Evolutionary conservation across 2,329 filamentous ascomycete genomes (phyloP).

Genomic region (Malbranchea zuffiana): DNA sequence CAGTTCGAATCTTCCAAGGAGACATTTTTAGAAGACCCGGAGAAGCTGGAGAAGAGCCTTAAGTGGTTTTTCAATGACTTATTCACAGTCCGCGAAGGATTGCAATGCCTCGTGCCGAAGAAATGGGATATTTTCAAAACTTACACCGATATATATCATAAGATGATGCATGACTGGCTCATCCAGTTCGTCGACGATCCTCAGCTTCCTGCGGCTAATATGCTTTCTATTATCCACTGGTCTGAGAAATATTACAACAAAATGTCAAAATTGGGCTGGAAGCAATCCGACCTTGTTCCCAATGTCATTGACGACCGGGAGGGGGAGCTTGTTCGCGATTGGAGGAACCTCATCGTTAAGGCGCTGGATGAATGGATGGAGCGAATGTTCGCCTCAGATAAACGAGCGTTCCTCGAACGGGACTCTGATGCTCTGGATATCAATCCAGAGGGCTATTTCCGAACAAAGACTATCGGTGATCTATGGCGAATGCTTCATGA

Average conservation of each 20-base stretch:
- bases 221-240: slow-evolving; percentile 88
- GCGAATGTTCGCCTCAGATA: slow-evolving; percentile 74
- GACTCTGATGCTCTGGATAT: slow-evolving; percentile 71
- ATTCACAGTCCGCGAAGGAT: slow-evolving; percentile 85
- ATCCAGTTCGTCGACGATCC: slow-evolving; percentile 72
- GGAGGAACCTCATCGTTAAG: slow-evolving; percentile 87
- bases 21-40: slow-evolving; percentile 72
- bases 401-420: slow-evolving; percentile 67
- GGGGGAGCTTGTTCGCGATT: slow-evolving; percentile 81
- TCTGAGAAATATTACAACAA: slow-evolving; percentile 92
- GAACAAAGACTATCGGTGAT: slow-evolving; percentile 82
- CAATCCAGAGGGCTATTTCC: slow-evolving; percentile 81
- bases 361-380: slow-evolving; percentile 97
- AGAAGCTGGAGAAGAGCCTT: slow-evolving; percentile 72
- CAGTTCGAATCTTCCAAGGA: slow-evolving; percentile 63
- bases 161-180: slow-evolving; percentile 90
- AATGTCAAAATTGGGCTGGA: slow-evolving; percentile 80
- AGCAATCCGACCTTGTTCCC: slow-evolving; percentile 62
- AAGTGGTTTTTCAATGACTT: slow-evolving; percentile 98
- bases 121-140: slow-evolving; percentile 94
- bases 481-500: slow-evolving; percentile 97
- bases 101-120: slow-evolving; percentile 83
- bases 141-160: slow-evolving; percentile 83
- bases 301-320: slow-evolving; percentile 87
- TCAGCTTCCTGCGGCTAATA: slow-evolving; percentile 72